These are phyloP conservation scores for Helminthosporium solani DNA, from an alignment of 2,329 filamentous ascomycete genomes.

Conservation along the genomic window DNA sequence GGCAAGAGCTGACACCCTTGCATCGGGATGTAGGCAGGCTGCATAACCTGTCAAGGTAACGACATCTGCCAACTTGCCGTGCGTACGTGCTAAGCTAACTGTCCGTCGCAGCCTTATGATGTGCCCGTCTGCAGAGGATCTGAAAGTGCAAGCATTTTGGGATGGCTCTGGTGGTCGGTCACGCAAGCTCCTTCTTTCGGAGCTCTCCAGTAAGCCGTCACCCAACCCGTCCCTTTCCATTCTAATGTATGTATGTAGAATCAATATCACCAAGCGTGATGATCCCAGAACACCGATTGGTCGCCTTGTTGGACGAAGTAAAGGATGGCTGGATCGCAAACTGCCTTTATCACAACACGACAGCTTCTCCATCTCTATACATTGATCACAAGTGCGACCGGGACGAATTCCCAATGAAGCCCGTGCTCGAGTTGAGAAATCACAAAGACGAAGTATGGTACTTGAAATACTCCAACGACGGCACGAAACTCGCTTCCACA, in stretches of 20 bases:
- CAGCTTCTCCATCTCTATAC: constrained; percentile 78
- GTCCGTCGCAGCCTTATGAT: constrained; percentile 92
- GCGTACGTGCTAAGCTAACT: too few species aligned
- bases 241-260: constrained; percentile 51
- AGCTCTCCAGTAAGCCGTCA: constrained; percentile 71
- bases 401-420: constrained; percentile 73
- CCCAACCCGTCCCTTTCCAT: not conserved
- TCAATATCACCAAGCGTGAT: constrained; percentile 95
- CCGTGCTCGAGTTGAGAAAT: constrained; percentile 68
- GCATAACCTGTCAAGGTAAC: constrained; percentile 77
- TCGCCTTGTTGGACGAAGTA: constrained; percentile 76
- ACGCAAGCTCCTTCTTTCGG: constrained; percentile 71
- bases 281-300: constrained; percentile 89
- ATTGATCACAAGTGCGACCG: constrained; percentile 82
- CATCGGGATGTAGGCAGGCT: constrained; percentile 75
- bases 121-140: constrained; percentile 75
- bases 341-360: constrained; percentile 87
- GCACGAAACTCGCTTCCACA: constrained; percentile 76
- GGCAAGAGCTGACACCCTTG: constrained; percentile 83
- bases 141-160: constrained; percentile 78
- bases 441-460: constrained; percentile 89
- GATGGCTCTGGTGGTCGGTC: constrained; percentile 77
- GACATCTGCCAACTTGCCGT: too few species aligned
- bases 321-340: constrained; percentile 79
- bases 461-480: constrained; percentile 85